Evolutionary conservation across 2,329 filamentous ascomycete species (phyloP), one percentile per base, ranked within the genome.

Genomic region (Conoideocrella luteorostrata): DNA sequence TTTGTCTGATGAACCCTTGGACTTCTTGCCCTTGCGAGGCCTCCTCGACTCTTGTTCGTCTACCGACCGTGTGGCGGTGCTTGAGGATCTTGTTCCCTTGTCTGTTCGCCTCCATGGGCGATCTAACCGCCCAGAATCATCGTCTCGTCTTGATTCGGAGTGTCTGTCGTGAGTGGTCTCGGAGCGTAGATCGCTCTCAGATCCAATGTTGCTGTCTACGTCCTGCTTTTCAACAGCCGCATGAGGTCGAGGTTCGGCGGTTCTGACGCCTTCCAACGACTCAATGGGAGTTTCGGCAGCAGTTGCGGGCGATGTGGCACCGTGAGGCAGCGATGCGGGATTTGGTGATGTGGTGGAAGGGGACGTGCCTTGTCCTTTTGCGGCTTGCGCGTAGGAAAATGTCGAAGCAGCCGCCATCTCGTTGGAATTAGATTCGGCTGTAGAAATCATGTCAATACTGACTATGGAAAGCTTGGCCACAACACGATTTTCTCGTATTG

Each of bases 331-430:
- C 40, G 51, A 46, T 35, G 47, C 47, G 24, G 51, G 47, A 34
- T 55, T 56, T 42, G 55, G 32, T n/a, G 52, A 43, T 34, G 56
- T 46, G 52, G 51, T 59, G 46, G 60, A 59, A 22, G 58, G 62
- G 50, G 56, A 56, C 44, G 61, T 49, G 50, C 77, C 69, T 56
- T 84, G 78, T 59, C 90, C 88, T 66, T 93, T 93, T 47, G 91
- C 91, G 60, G 91, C 91, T 75, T 95, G 89, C 57, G 91, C 91
- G 67, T 97, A 97, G 47, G 91, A 96, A 63, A 96, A 95, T 26
- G 79, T 72, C 49, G 79, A 72, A 50, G 77, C 56, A 46, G 65
- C 64, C 51, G 75, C 75, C 77, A 79, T 80, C 47, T 64, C 57
- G 53, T 52, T 56, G 45, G 53, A 54, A 45, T 52, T 56, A 40